Conservation (phyloP, 2,329 filamentous ascomycete genomes). For the Fusarium bactridioides region DNA sequence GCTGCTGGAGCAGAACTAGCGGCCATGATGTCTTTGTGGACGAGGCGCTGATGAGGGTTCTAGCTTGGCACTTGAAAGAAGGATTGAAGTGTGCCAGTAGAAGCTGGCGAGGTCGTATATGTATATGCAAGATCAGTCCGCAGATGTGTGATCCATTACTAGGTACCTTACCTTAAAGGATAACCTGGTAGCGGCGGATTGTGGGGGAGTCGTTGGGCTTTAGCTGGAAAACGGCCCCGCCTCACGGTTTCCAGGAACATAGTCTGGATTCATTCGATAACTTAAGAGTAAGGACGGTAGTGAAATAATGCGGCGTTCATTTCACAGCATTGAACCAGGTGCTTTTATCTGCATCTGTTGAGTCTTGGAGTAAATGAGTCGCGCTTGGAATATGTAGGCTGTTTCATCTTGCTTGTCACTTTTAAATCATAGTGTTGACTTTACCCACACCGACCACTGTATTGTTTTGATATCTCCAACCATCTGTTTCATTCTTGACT, state of each 20-base stretch:
- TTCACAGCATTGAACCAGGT: neutral
- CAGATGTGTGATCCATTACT: conserved; percentile 11
- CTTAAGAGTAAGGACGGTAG: neutral
- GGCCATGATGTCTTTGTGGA: conserved; percentile 24
- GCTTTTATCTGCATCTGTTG: neutral
- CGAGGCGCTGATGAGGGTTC: neutral
- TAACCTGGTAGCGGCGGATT: conserved; percentile 18
- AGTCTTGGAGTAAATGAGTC: neutral
- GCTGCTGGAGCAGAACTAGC: conserved; percentile 63
- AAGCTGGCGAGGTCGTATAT: neutral
- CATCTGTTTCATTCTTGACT: neutral
- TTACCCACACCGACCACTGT: neutral
- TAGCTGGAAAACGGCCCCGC: conserved; percentile 20
- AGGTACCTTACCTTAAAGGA: neutral
- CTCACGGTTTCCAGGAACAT: neutral
- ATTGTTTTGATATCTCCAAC: neutral
- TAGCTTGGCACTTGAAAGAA: neutral
- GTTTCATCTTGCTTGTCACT: neutral
- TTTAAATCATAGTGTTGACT: neutral
- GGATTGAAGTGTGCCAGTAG: neutral
- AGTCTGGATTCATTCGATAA: conserved; percentile 3
- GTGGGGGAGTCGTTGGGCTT: conserved; percentile 26
- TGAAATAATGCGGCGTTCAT: neutral
- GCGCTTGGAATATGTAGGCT: neutral
- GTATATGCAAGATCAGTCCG: conserved; percentile 6